Conservation (phyloP, 2,329 filamentous ascomycete genomes). For the Xylaria sp. region DNA sequence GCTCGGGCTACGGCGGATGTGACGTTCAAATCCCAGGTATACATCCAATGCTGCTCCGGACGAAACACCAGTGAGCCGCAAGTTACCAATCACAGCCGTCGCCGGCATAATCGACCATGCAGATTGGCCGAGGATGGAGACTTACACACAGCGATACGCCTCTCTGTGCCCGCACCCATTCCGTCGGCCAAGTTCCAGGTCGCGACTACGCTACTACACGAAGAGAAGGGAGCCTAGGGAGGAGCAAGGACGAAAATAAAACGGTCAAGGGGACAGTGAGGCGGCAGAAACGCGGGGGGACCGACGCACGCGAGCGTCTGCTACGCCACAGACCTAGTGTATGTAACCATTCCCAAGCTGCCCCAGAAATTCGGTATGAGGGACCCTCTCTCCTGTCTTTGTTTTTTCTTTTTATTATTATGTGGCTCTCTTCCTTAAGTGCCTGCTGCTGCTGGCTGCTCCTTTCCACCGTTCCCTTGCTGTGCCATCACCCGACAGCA, state of each 20-base stretch:
- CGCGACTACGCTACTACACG: slow-evolving; percentile 7
- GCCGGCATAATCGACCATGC: slow-evolving; percentile 34
- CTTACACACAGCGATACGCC: slow-evolving; percentile 31
- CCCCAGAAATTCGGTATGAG: slow-evolving; percentile 30
- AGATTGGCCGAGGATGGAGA: slow-evolving; percentile 34
- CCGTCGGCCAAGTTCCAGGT: slow-evolving; percentile 28
- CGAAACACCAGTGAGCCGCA: slow-evolving; percentile 37
- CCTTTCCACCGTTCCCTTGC: slow-evolving; percentile 25
- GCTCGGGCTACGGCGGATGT: slow-evolving; percentile 40
- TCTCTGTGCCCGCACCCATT: slow-evolving; percentile 21
- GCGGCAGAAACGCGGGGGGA: slow-evolving; percentile 33
- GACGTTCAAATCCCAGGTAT: slow-evolving; percentile 34
- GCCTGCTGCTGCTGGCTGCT: slow-evolving; percentile 1
- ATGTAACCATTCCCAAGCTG: slow-evolving; percentile 29
- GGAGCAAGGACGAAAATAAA: slow-evolving; percentile 29
- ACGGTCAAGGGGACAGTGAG: slow-evolving; percentile 30
- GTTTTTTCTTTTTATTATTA: not conserved
- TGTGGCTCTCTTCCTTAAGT: not conserved
- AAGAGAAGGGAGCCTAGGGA: slow-evolving; percentile 1
- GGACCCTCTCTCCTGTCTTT: slow-evolving; percentile 16
- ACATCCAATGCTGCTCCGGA: slow-evolving; percentile 32
- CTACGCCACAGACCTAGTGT: slow-evolving; percentile 18
- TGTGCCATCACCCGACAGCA: slow-evolving; percentile 37
- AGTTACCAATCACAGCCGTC: slow-evolving; percentile 38
- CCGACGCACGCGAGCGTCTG: slow-evolving; percentile 31